A percentile compares a stretch with the other conserved stretches of the same genome.
These are phyloP conservation scores for Lodderomyces metapsilosis DNA, from an alignment of 1,139 yeast genomes.

Conservation along the genomic window DNA sequence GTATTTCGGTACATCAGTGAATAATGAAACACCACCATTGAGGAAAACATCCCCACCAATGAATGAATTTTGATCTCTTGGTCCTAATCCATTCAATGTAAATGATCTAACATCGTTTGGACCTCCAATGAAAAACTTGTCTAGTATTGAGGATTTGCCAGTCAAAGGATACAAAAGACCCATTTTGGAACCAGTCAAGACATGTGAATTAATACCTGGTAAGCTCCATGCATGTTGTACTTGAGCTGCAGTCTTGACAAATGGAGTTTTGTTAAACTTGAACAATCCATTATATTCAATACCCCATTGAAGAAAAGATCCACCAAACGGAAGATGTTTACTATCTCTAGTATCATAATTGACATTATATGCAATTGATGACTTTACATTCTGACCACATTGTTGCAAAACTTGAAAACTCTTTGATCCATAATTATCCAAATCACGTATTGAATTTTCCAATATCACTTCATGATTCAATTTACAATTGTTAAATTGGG, in stretches of 20 bases:
- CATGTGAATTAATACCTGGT: conserved; percentile 25
- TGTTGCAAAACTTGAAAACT: conserved; percentile 36
- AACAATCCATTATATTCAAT: conserved; percentile 58
- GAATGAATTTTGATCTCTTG: conserved; percentile 58
- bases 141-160: conserved; percentile 52
- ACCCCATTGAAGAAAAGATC: conserved; percentile 51
- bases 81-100: conserved; percentile 79
- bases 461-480: conserved; percentile 58
- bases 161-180: conserved; percentile 50
- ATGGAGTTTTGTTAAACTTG: conserved; percentile 28
- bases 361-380: conserved; percentile 52
- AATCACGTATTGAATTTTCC: conserved; percentile 64
- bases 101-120: conserved; percentile 83
- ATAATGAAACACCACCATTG: conserved; percentile 68
- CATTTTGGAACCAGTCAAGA: conserved; percentile 45
- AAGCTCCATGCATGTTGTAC: conserved; percentile 36
- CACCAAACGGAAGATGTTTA: conserved; percentile 55
- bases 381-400: conserved; percentile 64
- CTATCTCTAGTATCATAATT: conserved; percentile 59
- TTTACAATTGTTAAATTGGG: conserved; percentile 20
- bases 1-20: conserved; percentile 63
- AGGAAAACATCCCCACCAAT: conserved; percentile 81
- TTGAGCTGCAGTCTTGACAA: conserved; percentile 49
- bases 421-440: conserved; percentile 43
- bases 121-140: conserved; percentile 60